Percentiles rank a stretch among this genome's conserved stretches.
These are phyloP conservation scores for Syzygium aromaticum DNA, from an alignment of 345 rosid species.

Conservation along the genomic window DNA sequence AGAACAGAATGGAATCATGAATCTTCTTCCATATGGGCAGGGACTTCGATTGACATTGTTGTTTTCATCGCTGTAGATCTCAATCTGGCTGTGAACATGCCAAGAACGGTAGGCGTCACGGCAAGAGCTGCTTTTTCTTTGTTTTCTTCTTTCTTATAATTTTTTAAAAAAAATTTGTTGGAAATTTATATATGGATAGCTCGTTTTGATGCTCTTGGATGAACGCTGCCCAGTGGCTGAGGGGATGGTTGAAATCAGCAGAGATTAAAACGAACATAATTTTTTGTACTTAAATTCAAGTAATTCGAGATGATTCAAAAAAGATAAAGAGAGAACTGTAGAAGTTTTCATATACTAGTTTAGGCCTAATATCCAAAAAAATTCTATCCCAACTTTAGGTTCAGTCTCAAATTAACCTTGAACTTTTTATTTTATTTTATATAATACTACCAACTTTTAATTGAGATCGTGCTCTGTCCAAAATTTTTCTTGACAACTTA, in stretches of 20 bases:
- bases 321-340: no score
- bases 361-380: no score
- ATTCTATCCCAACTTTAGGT: no score
- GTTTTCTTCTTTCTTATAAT: not conserved
- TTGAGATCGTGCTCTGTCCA: no score
- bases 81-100: not conserved
- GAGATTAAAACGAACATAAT: not conserved
- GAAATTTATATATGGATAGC: not conserved
- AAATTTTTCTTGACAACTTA: no score
- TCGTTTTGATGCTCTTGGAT: not conserved
- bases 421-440: no score
- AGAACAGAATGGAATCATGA: not conserved
- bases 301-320: not conserved
- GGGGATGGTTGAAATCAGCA: not conserved
- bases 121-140: not conserved
- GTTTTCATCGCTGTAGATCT: not conserved
- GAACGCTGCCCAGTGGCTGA: not conserved
- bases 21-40: not conserved
- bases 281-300: not conserved
- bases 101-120: not conserved
- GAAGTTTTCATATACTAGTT: not conserved
- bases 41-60: not conserved
- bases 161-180: not conserved
- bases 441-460: no score
- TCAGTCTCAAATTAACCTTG: no score